phyloP scores from a whole-genome alignment of 495 filamentous ascomycete species.

The Amniculicola lignicola region DNA sequence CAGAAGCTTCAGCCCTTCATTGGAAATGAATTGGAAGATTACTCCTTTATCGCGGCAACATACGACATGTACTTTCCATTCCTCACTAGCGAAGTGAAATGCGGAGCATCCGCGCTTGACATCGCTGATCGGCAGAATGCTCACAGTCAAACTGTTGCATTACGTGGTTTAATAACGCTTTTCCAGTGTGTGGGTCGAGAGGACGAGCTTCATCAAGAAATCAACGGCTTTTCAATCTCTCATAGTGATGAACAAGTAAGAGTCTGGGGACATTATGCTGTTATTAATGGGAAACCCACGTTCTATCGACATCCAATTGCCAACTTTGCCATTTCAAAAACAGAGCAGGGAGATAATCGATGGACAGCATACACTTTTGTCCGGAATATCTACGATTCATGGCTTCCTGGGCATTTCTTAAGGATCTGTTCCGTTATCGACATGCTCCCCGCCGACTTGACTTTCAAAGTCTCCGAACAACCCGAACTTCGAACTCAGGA shows the following conservation, averaged over 20 bases:
- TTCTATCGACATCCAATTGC: conserved; percentile 40
- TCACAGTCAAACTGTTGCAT: conserved; percentile 40
- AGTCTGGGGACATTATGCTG: conserved; percentile 35
- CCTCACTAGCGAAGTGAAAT: conserved; percentile 44
- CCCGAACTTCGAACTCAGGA: background rate
- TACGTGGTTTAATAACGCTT: conserved; percentile 41
- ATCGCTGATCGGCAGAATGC: conserved; percentile 43
- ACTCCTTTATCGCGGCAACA: conserved; percentile 24
- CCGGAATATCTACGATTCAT: background rate
- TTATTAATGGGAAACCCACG: conserved; percentile 16
- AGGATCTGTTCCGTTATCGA: background rate
- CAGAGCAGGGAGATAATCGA: background rate
- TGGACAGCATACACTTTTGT: background rate
- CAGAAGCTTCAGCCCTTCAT: conserved; percentile 9
- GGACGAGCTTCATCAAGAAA: background rate
- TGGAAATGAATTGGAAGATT: conserved; percentile 6
- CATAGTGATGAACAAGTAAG: conserved; percentile 43
- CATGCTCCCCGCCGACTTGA: conserved; percentile 1
- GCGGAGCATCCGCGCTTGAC: conserved; percentile 37
- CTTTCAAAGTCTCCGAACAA: conserved; percentile 5
- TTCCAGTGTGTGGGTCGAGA: background rate
- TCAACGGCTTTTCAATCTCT: conserved; percentile 47
- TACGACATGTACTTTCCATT: conserved; percentile 45
- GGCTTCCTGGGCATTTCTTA: background rate
- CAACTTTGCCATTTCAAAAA: conserved; percentile 20